A percentile compares a stretch with the other conserved stretches of the same genome.
Evolutionary conservation across 2,329 filamentous ascomycete genomes (phyloP).

Genomic region (Dactylonectria estremocensis): DNA sequence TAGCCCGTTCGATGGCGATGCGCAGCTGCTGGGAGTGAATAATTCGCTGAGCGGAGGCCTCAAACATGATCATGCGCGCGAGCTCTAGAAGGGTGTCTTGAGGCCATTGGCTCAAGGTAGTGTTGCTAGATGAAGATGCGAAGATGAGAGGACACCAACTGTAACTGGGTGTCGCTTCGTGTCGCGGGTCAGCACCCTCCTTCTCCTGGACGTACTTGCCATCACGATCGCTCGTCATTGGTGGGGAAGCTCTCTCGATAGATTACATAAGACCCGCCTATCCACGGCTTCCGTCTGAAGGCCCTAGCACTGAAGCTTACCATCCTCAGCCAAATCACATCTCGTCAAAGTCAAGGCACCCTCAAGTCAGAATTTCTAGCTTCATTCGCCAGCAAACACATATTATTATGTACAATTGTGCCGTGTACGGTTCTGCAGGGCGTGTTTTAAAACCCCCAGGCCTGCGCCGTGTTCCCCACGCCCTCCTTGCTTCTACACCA

Average conservation of each 20-base stretch:
- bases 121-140: slow-evolving; percentile 20
- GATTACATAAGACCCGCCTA: slow-evolving; percentile 17
- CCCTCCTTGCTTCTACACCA: slow-evolving; percentile 1
- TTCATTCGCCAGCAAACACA: neutral
- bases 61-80: slow-evolving; percentile 48
- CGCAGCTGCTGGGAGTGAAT: slow-evolving; percentile 38
- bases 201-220: slow-evolving; percentile 14
- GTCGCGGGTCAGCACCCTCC: slow-evolving; percentile 40
- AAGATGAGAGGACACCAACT: slow-evolving; percentile 33
- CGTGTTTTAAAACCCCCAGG: neutral
- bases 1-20: slow-evolving; percentile 36
- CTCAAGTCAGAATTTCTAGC: neutral
- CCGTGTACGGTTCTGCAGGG: neutral
- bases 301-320: neutral
- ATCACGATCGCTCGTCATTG: slow-evolving; percentile 22
- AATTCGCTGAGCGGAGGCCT: slow-evolving; percentile 36
- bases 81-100: slow-evolving; percentile 32
- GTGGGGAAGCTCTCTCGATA: slow-evolving; percentile 6
- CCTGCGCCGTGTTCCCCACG: neutral
- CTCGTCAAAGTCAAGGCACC: neutral
- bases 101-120: slow-evolving; percentile 43
- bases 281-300: neutral
- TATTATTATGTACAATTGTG: neutral
- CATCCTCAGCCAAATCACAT: neutral
- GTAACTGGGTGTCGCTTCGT: slow-evolving; percentile 33